Evolutionary conservation across 176 grass and related monocot species (phyloP), one percentile per base, ranked within the genome.

Genomic region (Echinochloa phyllopogon): DNA sequence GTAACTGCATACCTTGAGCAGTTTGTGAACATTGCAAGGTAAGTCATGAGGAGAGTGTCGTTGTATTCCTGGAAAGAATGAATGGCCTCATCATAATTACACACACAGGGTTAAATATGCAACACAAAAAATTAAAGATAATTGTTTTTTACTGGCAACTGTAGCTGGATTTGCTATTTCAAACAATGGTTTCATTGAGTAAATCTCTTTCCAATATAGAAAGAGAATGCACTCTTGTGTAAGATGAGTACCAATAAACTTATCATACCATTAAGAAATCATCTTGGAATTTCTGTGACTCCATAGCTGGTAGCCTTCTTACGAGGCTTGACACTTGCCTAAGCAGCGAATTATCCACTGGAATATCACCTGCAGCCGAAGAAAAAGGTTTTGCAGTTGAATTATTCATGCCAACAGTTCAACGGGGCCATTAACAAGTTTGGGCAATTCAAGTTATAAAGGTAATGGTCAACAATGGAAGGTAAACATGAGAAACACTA

Each of bases 261-360:
- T 76, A 87, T 82, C 89, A 73, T 62, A 98, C 96, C 84, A 90
- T 98, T 69, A 99, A 82, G 79, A 99, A 99, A 16, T 99, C 93
- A 64, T 94, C 96, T 89, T 94, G 96, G 80, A 98, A 95, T 82
- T 98, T 98, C 83, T 98, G 91, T 5, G 91, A 95, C 58, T 95
- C 96, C 83, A 98, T 94, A 87, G 93, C 77, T 62, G 96, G 96
- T 57, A 98, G 86, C 84, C 96, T 92, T 92, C 96, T 92, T 84
- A 99, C 81, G 16, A 99, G 96, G 84, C 96, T 99, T 67, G 93
- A 92, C 23, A 99, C 93, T 96, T 99, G 96, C 71, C 96, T 92
- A 72, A 98, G 89, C 13, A 99, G 88, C 44, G 91, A 98, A 76
- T 98, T 98, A 84, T 98, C 93, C 64, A 91, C 51, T 70, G 84